Conservation (phyloP, 192 early-diverging fungal genomes). For the Spizellomyces punctatus region DNA sequence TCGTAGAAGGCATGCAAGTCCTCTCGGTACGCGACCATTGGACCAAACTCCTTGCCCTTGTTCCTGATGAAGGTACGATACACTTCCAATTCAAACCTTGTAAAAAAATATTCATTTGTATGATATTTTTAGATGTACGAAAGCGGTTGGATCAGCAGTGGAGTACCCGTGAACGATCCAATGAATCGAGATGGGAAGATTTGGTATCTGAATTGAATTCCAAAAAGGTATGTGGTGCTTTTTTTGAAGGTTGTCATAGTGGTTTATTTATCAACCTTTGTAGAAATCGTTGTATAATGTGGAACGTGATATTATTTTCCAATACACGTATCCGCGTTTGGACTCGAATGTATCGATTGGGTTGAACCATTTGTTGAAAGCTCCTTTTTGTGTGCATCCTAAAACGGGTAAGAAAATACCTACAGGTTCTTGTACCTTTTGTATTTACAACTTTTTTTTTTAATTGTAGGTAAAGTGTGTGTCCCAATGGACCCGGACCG, state of each 20-base stretch:
- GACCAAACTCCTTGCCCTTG: slow-evolving; percentile 73
- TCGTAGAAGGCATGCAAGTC: slow-evolving; percentile 76
- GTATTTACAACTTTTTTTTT: not conserved
- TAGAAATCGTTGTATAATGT: not conserved
- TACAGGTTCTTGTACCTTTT: not conserved
- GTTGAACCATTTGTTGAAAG: slow-evolving; percentile 94
- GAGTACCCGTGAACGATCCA: not conserved
- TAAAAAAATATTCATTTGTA: too few relatives aligned
- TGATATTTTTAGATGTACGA: slow-evolving; percentile 7
- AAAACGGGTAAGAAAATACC: slow-evolving; percentile 81
- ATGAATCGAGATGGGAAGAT: too few relatives aligned
- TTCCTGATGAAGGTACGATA: slow-evolving; percentile 72
- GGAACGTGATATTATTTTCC: slow-evolving; percentile 79
- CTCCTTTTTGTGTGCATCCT: slow-evolving; percentile 96
- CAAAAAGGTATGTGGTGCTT: too few relatives aligned
- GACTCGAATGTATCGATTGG: slow-evolving; percentile 90
- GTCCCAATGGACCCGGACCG: slow-evolving; percentile 81
- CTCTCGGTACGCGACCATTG: slow-evolving; percentile 64
- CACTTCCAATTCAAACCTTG: not conserved
- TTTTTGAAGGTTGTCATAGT: too few relatives aligned
- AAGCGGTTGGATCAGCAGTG: slow-evolving; percentile 29
- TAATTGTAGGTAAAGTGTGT: slow-evolving; percentile 75
- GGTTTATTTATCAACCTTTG: too few relatives aligned
- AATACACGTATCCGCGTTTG: slow-evolving; percentile 90
- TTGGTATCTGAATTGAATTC: too few relatives aligned